A percentile compares a stretch with the other conserved stretches of the same genome.
These are phyloP conservation scores for Elsinoe arachidis DNA, from an alignment of 2,329 filamentous ascomycete genomes.

Conservation along the genomic window DNA sequence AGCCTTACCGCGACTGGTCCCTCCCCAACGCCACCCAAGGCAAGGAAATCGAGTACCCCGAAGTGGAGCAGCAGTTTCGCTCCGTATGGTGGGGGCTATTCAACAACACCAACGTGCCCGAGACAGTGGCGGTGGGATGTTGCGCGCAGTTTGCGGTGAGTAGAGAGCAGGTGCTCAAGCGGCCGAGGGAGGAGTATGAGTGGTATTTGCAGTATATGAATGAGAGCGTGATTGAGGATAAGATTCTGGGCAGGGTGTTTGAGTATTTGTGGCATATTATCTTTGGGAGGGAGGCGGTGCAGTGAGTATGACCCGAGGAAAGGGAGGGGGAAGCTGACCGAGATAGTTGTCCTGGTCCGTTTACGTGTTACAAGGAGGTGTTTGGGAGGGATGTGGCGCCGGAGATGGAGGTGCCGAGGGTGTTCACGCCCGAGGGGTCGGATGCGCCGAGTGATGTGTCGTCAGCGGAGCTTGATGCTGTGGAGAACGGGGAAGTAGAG, in stretches of 20 bases:
- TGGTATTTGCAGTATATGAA: constrained; percentile 42
- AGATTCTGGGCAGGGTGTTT: constrained; percentile 45
- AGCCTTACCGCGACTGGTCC: constrained; percentile 28
- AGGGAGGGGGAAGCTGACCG: not conserved
- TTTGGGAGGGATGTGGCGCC: not conserved
- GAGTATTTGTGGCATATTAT: constrained; percentile 54
- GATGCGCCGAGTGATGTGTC: too few species aligned
- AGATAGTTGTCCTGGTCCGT: not conserved
- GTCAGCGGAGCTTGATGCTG: too few species aligned
- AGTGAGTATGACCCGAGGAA: not conserved
- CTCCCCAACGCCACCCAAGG: constrained; percentile 26
- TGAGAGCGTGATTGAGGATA: constrained; percentile 39
- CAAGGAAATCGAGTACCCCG: constrained; percentile 30
- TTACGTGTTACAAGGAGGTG: not conserved
- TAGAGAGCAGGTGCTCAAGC: constrained; percentile 37
- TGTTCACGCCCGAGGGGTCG: not conserved
- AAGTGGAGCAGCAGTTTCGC: constrained; percentile 42
- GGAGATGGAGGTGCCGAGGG: not conserved
- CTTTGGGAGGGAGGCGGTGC: constrained; percentile 21
- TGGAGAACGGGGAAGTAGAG: too few species aligned
- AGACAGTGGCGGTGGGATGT: constrained; percentile 42
- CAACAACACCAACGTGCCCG: constrained; percentile 32
- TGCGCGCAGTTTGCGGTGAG: constrained; percentile 50
- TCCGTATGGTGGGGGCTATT: constrained; percentile 44
- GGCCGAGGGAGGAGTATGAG: constrained; percentile 41